phyloP scores from a whole-genome alignment of 805 yeast genomes.

The Starmerella bacillaris region DNA sequence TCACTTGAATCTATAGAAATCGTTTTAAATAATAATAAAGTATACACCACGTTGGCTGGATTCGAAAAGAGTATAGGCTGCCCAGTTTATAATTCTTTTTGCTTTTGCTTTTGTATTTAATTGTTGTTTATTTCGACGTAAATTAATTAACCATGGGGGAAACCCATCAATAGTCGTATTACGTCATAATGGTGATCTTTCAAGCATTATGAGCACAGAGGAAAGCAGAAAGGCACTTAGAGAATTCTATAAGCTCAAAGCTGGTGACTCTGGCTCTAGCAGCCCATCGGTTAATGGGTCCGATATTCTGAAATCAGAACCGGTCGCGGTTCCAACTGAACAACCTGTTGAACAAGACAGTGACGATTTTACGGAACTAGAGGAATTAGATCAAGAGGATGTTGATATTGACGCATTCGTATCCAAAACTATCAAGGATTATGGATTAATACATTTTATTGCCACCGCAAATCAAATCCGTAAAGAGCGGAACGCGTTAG shows the following conservation, averaged over 20 bases:
- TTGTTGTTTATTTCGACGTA: no score
- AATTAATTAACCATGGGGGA: no score
- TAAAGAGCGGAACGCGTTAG: slow-evolving; percentile 20
- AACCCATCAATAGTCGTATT: no score
- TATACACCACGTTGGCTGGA: no score
- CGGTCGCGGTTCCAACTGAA: background rate
- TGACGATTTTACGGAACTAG: slow-evolving; percentile 11
- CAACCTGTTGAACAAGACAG: slow-evolving; percentile 1
- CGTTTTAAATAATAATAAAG: no score
- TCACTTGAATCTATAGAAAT: no score
- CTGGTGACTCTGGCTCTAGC: no score
- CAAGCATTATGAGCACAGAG: slow-evolving; percentile 3
- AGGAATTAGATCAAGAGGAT: slow-evolving; percentile 15
- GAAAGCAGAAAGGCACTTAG: slow-evolving; percentile 20
- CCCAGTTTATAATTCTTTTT: no score
- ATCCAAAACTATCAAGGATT: slow-evolving; percentile 9
- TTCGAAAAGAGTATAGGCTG: no score
- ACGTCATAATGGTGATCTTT: no score
- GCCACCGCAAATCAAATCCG: slow-evolving; percentile 18
- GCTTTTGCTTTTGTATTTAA: no score
- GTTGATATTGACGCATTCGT: slow-evolving; percentile 13
- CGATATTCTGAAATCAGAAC: no score
- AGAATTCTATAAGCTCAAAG: slow-evolving; percentile 23
- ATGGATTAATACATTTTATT: slow-evolving; percentile 16
- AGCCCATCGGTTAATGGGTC: slow-evolving; percentile 1